Conservation (phyloP, 192 early-diverging fungal genomes). For the Podila verticillata region DNA sequence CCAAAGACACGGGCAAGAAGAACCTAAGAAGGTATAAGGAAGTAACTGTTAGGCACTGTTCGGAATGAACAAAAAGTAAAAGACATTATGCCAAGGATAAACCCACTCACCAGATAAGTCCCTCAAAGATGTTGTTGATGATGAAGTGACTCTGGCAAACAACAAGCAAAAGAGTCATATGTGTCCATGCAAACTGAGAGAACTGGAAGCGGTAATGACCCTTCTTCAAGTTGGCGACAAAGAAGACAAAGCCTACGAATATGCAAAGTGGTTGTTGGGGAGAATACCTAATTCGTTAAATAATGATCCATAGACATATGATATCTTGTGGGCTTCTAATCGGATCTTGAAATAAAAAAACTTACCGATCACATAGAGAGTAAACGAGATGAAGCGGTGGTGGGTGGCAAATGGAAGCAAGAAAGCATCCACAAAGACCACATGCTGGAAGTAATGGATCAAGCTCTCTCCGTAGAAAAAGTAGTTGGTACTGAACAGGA, state of each 20-base stretch:
- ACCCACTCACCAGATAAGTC: constrained; percentile 83
- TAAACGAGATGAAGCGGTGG: constrained; percentile 94
- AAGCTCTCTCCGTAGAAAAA: constrained; percentile 95
- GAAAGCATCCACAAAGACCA: constrained; percentile 86
- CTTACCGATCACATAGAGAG: constrained; percentile 84
- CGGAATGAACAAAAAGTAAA: constrained; percentile 6
- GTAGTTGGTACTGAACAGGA: constrained; percentile 89
- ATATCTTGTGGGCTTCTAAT: background rate
- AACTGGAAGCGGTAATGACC: constrained; percentile 96
- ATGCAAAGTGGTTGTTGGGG: background rate
- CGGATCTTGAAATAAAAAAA: background rate
- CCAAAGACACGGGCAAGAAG: constrained; percentile 86
- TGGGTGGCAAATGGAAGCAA: constrained; percentile 87
- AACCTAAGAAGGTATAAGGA: constrained; percentile 57
- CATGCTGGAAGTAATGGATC: constrained; percentile 88
- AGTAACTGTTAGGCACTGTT: background rate
- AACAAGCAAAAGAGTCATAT: constrained; percentile 94
- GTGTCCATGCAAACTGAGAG: constrained; percentile 96
- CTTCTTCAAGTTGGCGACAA: constrained; percentile 93
- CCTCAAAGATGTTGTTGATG: constrained; percentile 98
- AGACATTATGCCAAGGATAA: background rate
- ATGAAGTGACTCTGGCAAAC: constrained; percentile 96
- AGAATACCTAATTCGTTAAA: background rate
- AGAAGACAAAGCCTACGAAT: constrained; percentile 81
- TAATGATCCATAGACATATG: background rate